A percentile compares a stretch with the other conserved stretches of the same genome.
phyloP scores from a whole-genome alignment of 2,329 filamentous ascomycete species.

The Diaporthe humulicola region DNA sequence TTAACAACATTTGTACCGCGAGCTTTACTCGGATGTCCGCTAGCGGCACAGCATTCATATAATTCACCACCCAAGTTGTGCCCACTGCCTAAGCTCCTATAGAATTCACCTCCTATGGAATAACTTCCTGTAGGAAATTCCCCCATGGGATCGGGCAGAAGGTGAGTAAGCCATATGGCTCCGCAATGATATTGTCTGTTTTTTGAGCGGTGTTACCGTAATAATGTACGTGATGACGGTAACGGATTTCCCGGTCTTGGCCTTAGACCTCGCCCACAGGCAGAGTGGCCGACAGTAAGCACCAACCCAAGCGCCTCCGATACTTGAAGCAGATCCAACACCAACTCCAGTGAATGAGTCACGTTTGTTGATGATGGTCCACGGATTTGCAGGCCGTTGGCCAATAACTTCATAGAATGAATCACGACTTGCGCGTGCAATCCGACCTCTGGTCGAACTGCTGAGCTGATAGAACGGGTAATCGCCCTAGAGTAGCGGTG shows the following conservation, averaged over 20 bases:
- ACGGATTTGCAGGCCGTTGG: slow-evolving; percentile 10
- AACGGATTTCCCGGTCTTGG: too few species aligned
- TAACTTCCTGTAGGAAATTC: too few species aligned
- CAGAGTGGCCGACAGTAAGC: background rate
- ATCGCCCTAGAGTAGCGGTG: background rate
- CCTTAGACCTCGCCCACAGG: background rate
- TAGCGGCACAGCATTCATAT: too few species aligned
- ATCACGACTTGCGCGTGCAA: background rate
- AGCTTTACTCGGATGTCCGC: too few species aligned
- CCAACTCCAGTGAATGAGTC: background rate
- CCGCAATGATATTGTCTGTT: too few species aligned
- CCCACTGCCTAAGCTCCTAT: too few species aligned
- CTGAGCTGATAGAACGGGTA: background rate
- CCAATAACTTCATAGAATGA: background rate
- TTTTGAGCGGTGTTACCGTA: too few species aligned
- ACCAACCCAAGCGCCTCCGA: background rate
- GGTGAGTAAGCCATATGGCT: too few species aligned
- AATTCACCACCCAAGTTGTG: too few species aligned
- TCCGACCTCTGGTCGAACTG: background rate
- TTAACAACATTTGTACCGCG: background rate
- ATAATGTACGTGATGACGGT: too few species aligned
- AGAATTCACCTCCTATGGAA: too few species aligned
- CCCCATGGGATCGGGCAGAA: too few species aligned
- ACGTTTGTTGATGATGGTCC: background rate
- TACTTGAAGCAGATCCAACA: background rate